Conservation (phyloP, 2,329 filamentous ascomycete genomes). For the Cladosporium sp. region DNA sequence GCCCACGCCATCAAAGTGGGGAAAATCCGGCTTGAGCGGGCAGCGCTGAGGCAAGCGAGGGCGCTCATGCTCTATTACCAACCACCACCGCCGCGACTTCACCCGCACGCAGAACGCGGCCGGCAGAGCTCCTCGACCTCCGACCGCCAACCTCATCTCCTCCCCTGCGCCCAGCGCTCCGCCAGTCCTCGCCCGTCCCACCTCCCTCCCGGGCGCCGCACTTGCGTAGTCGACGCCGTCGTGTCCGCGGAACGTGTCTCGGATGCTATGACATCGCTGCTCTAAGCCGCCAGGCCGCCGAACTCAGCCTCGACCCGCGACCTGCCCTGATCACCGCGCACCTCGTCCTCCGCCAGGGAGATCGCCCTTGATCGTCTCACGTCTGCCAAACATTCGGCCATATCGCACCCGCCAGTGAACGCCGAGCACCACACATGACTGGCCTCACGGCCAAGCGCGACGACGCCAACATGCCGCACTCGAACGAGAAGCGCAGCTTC, state of each 20-base stretch:
- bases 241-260: background rate
- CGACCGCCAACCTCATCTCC: background rate
- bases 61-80: background rate
- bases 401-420: background rate
- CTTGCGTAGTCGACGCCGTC: background rate
- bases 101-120: background rate
- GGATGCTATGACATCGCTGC: slow-evolving; percentile 8
- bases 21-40: background rate
- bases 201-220: background rate
- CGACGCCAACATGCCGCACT: slow-evolving; percentile 27
- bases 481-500: slow-evolving; percentile 42
- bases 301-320: slow-evolving; percentile 2
- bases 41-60: background rate
- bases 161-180: background rate
- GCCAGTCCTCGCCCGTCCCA: background rate
- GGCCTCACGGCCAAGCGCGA: slow-evolving; percentile 10
- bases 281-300: slow-evolving; percentile 10
- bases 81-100: background rate
- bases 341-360: slow-evolving; percentile 6
- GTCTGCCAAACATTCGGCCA: slow-evolving; percentile 1
- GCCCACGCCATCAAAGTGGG: background rate
- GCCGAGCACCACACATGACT: slow-evolving; percentile 4
- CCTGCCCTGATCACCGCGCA: slow-evolving; percentile 1
- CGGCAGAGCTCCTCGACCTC: background rate
- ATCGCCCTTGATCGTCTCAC: slow-evolving; percentile 6